Conservation (phyloP, 495 filamentous ascomycete genomes). For the Xylaria scruposa region DNA sequence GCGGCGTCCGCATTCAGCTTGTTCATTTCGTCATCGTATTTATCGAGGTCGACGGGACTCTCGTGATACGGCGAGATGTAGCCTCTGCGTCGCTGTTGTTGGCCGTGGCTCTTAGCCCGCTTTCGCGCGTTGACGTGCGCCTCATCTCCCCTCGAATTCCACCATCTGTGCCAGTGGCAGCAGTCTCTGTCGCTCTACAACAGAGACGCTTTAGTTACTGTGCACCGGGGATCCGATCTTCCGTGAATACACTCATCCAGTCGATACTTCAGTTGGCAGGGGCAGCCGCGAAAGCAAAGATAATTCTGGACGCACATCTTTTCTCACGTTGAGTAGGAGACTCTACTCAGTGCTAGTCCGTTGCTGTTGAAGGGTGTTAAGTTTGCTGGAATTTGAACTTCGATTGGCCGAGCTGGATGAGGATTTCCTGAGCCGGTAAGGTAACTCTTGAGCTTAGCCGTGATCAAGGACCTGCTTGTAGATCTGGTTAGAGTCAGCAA, state of each 20-base stretch:
- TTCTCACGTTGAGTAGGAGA: background rate
- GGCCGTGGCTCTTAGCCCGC: background rate
- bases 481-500: background rate
- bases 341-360: background rate
- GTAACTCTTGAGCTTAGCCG: background rate
- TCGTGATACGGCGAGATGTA: constrained; percentile 22
- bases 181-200: constrained; percentile 26
- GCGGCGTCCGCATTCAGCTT: background rate
- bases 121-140: background rate
- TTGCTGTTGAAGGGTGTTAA: background rate
- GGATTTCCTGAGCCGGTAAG: too few relatives aligned
- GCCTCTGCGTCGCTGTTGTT: background rate
- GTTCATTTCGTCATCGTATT: constrained; percentile 16
- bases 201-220: constrained; percentile 16
- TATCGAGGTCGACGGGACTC: constrained; percentile 23
- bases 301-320: constrained; percentile 23
- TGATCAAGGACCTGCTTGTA: background rate
- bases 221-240: constrained; percentile 21
- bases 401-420: background rate
- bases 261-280: constrained; percentile 18
- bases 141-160: background rate
- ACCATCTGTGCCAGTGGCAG: constrained; percentile 24
- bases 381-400: background rate
- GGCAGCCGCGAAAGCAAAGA: constrained; percentile 12
- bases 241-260: constrained; percentile 16